Evolutionary conservation across 352 stramenopile genomes (phyloP), one percentile per base, ranked within the genome.

Genomic region (Pythium coloratum): DNA sequence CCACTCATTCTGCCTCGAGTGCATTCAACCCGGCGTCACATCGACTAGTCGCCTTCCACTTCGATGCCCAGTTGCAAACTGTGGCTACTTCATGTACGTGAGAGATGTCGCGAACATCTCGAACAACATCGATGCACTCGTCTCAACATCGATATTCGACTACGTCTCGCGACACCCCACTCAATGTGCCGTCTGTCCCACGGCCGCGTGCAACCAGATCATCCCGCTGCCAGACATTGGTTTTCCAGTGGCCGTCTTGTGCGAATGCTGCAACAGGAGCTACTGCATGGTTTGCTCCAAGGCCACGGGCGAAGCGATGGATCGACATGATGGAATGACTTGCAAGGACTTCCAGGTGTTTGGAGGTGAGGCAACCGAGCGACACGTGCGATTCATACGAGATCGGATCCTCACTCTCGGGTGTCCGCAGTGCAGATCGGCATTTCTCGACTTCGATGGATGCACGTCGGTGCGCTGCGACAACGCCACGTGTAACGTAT

Each of bases 391-490:
- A 0, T 51, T 38, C 12, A 68, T 75, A 44, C 62, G 61, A 13
- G 64, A 75, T n/a, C 49, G 42, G 6, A 71, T 75, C 26, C 46
- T 72, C 12, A 75, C 56, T 12, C 55, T 75, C 24, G n/a, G 53
- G 4, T 75, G 64, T 28, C 69, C 69, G 10, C 49, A 58, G 6
- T 75, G 69, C 56, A 33, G 57, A 18, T 40, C 49, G 1, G 64
- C 59, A n/a, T 75, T 75, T 55, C 59, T 75, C 16, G 69, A 72
- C 59, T 75, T 72, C 33, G 58, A 64, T 6, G 59, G 68, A 10
- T 75, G 68, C 58, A 65, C 66, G 12, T 68, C 51, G n/a, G 68
- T 75, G 7, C 26, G 20, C 13, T 75, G 68, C 32, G 68, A 63
- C n/a, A 71, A 71, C 34, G 6, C 47, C 30, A 55, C 40, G 14